Base-by-base conservation (phyloP, 768 basidiomycete species). In the Holtermannia corniformis region DNA sequence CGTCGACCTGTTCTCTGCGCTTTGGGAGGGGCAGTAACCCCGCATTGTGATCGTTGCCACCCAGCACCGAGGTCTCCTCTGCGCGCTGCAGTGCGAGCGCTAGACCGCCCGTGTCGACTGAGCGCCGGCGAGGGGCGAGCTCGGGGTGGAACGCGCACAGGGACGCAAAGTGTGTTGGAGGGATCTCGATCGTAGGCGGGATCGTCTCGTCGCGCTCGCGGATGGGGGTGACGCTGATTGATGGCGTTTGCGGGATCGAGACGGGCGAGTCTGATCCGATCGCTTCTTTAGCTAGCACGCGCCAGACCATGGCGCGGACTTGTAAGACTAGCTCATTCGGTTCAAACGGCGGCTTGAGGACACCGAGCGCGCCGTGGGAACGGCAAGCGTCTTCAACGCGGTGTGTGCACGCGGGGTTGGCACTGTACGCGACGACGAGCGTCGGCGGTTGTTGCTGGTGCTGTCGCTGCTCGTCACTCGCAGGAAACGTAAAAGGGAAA, bases 51-150 rank as follows among this genome's bases (percentile, higher is more conserved):
- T n/a, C n/a, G n/a, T n/a, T n/a, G n/a, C n/a, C n/a, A n/a, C n/a
- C n/a, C n/a, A n/a, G n/a, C n/a, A 60, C 59, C 24, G 58, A 58
- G 3, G 55, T 52, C 22, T 52, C 26, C 22, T 55, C 44, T 11
- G 69, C 66, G 22, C 71, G 50, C 44, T 66, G 61, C 44, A 86
- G 79, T 0, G 89, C 88, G 46, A 89, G 82, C 52, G 83, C 81
- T 54, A 96, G 78, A 26, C 90, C 91, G 12, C 91, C 91, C 41
- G 87, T 79, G 72, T 96, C 91, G 51, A 91, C 88, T 67, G 86
- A 90, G 44, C 86, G 76, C 49, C 90, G 54, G 16, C 73, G 51
- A 7, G 64, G 52, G 20, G 41, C 50, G 16, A 50, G 47, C 10
- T 44, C 46, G 23, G 62, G 57, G 16, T 55, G 27, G n/a, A 22